phyloP scores from a whole-genome alignment of 164 flowering plant species.

The Aristolochia fimbriata region DNA sequence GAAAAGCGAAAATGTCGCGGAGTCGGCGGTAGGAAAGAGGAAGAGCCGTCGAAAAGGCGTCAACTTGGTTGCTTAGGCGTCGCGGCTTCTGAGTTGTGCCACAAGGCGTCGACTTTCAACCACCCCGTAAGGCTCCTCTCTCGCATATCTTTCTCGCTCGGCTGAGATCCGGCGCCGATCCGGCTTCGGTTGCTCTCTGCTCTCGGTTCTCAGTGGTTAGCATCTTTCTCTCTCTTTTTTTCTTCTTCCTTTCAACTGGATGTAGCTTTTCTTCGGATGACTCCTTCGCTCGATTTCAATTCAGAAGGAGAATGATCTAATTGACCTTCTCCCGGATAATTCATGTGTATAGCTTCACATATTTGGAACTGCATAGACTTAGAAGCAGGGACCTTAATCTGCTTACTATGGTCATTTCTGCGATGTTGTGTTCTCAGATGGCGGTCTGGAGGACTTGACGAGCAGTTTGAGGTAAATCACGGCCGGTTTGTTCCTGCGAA shows the following conservation, averaged over 20 bases:
- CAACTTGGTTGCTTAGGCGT: not conserved
- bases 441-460: too few species aligned
- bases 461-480: too few species aligned
- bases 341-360: not conserved
- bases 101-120: constrained; percentile 12
- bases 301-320: not conserved
- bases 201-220: constrained; percentile 14
- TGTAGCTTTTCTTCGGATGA: not conserved
- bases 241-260: not conserved
- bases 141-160: constrained; percentile 21
- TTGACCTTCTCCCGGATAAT: not conserved
- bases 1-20: too few species aligned
- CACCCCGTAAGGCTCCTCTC: constrained; percentile 1
- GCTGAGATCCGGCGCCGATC: constrained; percentile 48
- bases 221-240: constrained; percentile 7
- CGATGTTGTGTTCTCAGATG: too few species aligned
- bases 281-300: not conserved
- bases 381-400: too few species aligned
- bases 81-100: not conserved
- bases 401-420: too few species aligned
- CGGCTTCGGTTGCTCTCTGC: constrained; percentile 24
- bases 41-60: not conserved
- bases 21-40: not conserved
- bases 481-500: too few species aligned
- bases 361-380: not conserved